Conservation (phyloP, 164 flowering plant genomes). For the Chimonanthus salicifolius region DNA sequence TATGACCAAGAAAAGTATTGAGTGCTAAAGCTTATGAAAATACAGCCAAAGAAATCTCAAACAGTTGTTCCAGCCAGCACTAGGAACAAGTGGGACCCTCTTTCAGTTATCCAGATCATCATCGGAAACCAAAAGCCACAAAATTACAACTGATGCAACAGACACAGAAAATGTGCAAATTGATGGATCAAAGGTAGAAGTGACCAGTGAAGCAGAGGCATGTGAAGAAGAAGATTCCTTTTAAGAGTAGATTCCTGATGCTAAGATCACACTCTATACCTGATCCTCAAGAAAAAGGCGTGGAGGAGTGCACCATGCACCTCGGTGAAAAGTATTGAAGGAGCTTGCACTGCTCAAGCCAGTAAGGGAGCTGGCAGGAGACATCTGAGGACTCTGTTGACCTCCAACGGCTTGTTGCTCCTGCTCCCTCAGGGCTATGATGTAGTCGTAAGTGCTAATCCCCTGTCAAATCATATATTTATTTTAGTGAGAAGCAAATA, state of each 20-base stretch:
- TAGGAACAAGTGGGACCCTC: not conserved
- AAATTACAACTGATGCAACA: not conserved
- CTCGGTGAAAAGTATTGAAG: slow-evolving; percentile 71
- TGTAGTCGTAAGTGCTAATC: slow-evolving; percentile 95
- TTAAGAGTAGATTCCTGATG: not conserved
- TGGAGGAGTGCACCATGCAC: slow-evolving; percentile 99
- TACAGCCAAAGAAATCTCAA: no score
- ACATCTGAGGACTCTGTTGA: slow-evolving; percentile 96
- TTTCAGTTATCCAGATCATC: not conserved
- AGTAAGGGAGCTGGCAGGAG: slow-evolving; percentile 85
- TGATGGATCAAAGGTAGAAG: not conserved
- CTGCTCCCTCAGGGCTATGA: slow-evolving; percentile 93
- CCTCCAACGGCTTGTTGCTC: slow-evolving; percentile 77
- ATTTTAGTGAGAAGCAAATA: not conserved
- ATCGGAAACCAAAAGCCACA: not conserved
- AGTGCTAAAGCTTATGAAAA: no score
- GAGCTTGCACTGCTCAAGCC: slow-evolving; percentile 98
- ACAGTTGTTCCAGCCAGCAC: not conserved
- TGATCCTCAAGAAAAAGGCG: slow-evolving; percentile 94
- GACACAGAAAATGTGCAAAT: not conserved
- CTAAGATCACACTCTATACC: slow-evolving; percentile 34
- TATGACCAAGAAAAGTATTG: no score
- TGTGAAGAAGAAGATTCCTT: not conserved
- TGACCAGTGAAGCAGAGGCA: not conserved
- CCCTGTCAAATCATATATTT: slow-evolving; percentile 42